Evolutionary conservation across 495 filamentous ascomycete species (phyloP).

Genomic region (Barbatosphaeria neglecta): DNA sequence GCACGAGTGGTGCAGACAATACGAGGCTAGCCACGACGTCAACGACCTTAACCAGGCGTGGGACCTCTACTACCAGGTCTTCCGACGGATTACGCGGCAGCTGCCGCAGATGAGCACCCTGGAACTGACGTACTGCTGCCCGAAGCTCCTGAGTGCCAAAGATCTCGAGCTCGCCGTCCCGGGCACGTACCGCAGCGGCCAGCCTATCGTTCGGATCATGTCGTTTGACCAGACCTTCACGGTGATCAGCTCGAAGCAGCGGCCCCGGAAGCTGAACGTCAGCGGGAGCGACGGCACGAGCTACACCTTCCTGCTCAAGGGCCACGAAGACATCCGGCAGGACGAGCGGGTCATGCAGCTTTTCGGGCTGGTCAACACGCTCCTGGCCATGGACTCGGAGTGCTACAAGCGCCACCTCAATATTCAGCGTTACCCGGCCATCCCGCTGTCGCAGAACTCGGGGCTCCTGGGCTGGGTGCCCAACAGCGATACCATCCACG

Average conservation of each 20-base stretch:
- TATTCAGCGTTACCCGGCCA: slow-evolving; percentile 88
- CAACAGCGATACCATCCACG: slow-evolving; percentile 92
- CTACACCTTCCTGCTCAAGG: slow-evolving; percentile 85
- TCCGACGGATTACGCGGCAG: slow-evolving; percentile 90
- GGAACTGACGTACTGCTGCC: slow-evolving; percentile 94
- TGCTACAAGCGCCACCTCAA: slow-evolving; percentile 93
- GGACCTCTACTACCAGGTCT: slow-evolving; percentile 97
- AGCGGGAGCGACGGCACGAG: slow-evolving; percentile 75
- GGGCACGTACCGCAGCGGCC: slow-evolving; percentile 83
- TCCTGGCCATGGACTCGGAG: slow-evolving; percentile 83
- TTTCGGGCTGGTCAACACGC: slow-evolving; percentile 90
- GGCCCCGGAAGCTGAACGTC: slow-evolving; percentile 78
- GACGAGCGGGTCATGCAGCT: slow-evolving; percentile 99
- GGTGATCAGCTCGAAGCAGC: slow-evolving; percentile 94
- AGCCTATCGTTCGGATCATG: slow-evolving; percentile 73
- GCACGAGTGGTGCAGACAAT: slow-evolving; percentile 89
- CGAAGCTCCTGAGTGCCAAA: slow-evolving; percentile 68
- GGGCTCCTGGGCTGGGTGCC: slow-evolving; percentile 95
- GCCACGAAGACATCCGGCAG: slow-evolving; percentile 96
- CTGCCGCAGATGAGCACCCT: slow-evolving; percentile 80
- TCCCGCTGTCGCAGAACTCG: slow-evolving; percentile 90
- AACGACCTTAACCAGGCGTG: slow-evolving; percentile 95
- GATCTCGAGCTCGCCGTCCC: slow-evolving; percentile 87
- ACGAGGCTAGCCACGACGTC: slow-evolving; percentile 71
- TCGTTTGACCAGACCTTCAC: slow-evolving; percentile 79